These are phyloP conservation scores for Stromatinia cepivora DNA, from an alignment of 2,329 filamentous ascomycete species.

Conservation along the genomic window DNA sequence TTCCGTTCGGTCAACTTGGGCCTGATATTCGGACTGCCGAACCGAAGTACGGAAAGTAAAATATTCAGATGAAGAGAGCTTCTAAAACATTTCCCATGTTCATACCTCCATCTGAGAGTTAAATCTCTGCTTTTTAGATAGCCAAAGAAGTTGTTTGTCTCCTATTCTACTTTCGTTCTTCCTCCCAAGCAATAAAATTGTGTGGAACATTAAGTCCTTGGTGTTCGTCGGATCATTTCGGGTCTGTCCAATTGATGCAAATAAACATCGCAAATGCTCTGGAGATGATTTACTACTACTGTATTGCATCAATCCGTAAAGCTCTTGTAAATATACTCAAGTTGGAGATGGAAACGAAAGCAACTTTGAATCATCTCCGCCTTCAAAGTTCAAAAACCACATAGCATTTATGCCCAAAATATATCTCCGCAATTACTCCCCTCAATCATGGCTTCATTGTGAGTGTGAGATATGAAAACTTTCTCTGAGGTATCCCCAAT, in stretches of 20 bases:
- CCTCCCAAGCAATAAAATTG: neutral
- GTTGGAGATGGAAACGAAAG: neutral
- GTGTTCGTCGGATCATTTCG: neutral
- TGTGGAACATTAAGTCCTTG: neutral
- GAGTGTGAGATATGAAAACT: neutral
- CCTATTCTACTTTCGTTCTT: neutral
- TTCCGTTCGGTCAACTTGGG: neutral
- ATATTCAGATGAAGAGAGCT: neutral
- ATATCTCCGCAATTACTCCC: neutral
- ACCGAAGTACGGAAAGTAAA: neutral
- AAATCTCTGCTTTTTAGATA: neutral
- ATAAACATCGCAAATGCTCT: neutral
- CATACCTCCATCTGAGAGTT: neutral
- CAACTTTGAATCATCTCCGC: neutral
- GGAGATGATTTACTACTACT: neutral
- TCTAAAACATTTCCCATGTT: neutral
- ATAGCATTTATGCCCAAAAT: neutral
- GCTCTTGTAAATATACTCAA: neutral
- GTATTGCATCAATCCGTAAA: neutral
- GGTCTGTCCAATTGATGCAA: neutral
- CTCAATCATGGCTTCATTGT: neutral
- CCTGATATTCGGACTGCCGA: neutral
- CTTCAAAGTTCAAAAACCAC: neutral
- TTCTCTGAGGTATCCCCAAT: neutral
- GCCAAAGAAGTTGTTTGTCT: neutral